Base-by-base conservation (phyloP, 306 rosid genomes). In the Casuarina cunninghamiana region DNA sequence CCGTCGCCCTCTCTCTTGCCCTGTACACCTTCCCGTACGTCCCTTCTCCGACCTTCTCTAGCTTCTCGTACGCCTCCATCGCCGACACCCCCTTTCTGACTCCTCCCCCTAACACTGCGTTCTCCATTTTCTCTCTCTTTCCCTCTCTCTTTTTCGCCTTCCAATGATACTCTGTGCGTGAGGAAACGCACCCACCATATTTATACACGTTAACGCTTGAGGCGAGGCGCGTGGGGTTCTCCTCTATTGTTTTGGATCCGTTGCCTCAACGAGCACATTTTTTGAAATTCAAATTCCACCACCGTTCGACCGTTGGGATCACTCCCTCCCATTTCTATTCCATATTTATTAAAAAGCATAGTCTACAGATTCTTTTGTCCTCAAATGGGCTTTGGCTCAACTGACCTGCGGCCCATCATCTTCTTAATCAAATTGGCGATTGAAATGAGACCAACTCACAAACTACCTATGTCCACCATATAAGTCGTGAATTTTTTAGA, bases 41-140 rank as follows among this genome's bases (percentile, higher is more conserved):
- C 12, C 97, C 97, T 86, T 94, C 97, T 50, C 98, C 98, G 0
- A 90, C 98, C 84, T 94, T 94, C 87, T 94, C 97, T 2, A 90
- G 86, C 81, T 90, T 94, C 91, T 94, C 93, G 76, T 88, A 90
- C 0, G 93, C 97, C 9, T 94, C 98, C 88, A 88, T 94, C 3
- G 93, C 97, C 55, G 97, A 90, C 19, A 79, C 75, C 32, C 73
- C 26, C 43, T 19, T 10, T 8, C 13, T 41, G 10, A 16, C 15
- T 15, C 69, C 19, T 72, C n/a, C 46, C 69, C 51, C 51, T 48
- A 48, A 48, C 37, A 53, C 78, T 3, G 73, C 68, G 65, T 75
- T 77, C 26, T 89, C 92, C 80, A 77, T 87, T 60, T 26, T 51
- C 41, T 49, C 69, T 44, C 38, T 41, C 78, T 62, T 63, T 38